These are phyloP conservation scores for Aphanomyces astaci DNA, from an alignment of 352 stramenopile species.

Conservation along the genomic window DNA sequence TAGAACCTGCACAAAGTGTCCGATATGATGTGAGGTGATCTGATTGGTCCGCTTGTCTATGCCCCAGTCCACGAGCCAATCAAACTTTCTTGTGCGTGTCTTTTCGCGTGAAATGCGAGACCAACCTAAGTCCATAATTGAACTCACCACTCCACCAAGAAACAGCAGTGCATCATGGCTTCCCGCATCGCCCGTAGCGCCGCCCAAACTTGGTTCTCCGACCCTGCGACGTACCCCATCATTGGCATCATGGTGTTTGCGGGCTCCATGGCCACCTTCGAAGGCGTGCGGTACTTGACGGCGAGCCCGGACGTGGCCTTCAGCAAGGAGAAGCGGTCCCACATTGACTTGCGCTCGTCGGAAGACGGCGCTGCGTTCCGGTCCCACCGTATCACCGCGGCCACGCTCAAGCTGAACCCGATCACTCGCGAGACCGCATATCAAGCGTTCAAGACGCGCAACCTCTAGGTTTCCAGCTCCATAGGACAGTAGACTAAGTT, in stretches of 20 bases:
- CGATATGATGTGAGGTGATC: too few relatives aligned
- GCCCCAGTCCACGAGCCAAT: too few relatives aligned
- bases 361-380: constrained; percentile 15
- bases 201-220: constrained; percentile 9
- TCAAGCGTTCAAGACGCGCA: background rate
- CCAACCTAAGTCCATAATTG: too few relatives aligned
- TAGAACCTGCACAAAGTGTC: too few relatives aligned
- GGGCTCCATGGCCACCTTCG: constrained; percentile 3
- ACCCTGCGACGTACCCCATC: constrained; percentile 13
- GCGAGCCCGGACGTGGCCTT: constrained; percentile 14
- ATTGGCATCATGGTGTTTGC: constrained; percentile 10
- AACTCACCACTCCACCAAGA: too few relatives aligned
- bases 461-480: background rate
- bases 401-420: background rate
- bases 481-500: too few relatives aligned
- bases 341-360: background rate
- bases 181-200: background rate
- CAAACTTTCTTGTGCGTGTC: too few relatives aligned
- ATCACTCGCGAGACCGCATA: constrained; percentile 7
- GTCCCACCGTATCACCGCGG: background rate
- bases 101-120: too few relatives aligned
- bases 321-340: constrained; percentile 6
- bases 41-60: too few relatives aligned
- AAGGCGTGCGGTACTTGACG: background rate
- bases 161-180: background rate